Evolutionary conservation across 208 protist species (phyloP).

Genomic region (Acanthamoeba lenticulata): DNA sequence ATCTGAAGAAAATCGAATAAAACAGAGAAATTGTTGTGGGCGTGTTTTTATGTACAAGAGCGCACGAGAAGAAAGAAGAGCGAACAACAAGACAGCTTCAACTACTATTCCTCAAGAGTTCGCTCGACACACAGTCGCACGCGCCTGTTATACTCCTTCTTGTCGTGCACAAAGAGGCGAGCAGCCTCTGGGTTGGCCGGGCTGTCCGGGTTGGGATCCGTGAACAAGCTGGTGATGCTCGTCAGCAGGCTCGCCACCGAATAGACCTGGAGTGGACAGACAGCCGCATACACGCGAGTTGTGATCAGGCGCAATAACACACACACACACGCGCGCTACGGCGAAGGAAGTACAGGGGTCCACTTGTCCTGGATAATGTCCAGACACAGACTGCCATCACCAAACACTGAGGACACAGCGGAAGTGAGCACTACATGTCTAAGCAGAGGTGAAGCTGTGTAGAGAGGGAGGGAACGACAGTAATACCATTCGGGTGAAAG

Average conservation of each 20-base stretch:
- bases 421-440: neutral
- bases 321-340: neutral
- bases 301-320: neutral
- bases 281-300: neutral
- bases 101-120: neutral
- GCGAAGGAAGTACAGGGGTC: neutral
- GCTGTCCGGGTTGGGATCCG: conserved; percentile 91
- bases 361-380: conserved; percentile 69
- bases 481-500: conserved; percentile 63
- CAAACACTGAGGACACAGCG: neutral
- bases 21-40: neutral
- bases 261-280: neutral
- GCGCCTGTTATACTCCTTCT: conserved; percentile 74
- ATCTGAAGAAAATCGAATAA: neutral
- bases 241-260: conserved; percentile 34
- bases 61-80: neutral
- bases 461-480: neutral
- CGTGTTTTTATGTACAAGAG: neutral
- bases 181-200: conserved; percentile 91
- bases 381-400: conserved; percentile 53
- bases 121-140: conserved; percentile 67
- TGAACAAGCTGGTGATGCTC: conserved; percentile 86
- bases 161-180: conserved; percentile 78
- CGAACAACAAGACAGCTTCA: no score
- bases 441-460: neutral